Percentiles rank a stretch among this genome's conserved stretches.
These are phyloP conservation scores for Ogataea trehaloabstinens DNA, from an alignment of 805 yeast genomes.

Conservation along the genomic window DNA sequence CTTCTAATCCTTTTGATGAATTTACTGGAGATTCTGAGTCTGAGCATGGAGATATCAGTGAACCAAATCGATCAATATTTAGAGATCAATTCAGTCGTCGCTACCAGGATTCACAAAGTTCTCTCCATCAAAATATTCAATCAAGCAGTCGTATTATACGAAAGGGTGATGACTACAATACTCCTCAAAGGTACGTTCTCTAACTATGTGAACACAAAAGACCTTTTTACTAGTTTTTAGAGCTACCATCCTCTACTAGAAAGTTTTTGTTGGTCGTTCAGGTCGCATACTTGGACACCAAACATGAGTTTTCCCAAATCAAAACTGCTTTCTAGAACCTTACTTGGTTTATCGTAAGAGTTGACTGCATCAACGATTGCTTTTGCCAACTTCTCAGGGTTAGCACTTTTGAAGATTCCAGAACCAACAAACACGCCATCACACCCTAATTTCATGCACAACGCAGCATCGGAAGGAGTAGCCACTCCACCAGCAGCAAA, in stretches of 20 bases:
- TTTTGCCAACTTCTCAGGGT: conserved; percentile 69
- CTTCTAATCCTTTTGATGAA: conserved; percentile 1
- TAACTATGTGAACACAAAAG: too few relatives aligned
- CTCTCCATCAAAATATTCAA: too few relatives aligned
- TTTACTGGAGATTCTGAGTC: neutral
- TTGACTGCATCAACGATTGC: conserved; percentile 83
- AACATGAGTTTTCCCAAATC: conserved; percentile 77
- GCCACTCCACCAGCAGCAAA: conserved; percentile 91
- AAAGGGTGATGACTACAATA: too few relatives aligned
- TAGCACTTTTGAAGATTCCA: conserved; percentile 71
- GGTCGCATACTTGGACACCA: conserved; percentile 59
- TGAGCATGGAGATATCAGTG: neutral
- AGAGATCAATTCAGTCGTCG: neutral
- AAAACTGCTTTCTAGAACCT: conserved; percentile 62
- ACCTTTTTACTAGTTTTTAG: too few relatives aligned
- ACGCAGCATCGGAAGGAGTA: conserved; percentile 84
- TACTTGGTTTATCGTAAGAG: conserved; percentile 58
- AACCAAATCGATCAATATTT: neutral
- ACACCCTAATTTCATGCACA: conserved; percentile 78
- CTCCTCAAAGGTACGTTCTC: too few relatives aligned
- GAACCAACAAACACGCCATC: conserved; percentile 79
- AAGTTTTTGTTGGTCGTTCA: conserved; percentile 44
- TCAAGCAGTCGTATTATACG: too few relatives aligned
- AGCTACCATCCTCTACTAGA: conserved; percentile 58
- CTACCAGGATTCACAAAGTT: too few relatives aligned